Conservation (phyloP, 768 basidiomycete species). For the Hysterangium stoloniferum region DNA sequence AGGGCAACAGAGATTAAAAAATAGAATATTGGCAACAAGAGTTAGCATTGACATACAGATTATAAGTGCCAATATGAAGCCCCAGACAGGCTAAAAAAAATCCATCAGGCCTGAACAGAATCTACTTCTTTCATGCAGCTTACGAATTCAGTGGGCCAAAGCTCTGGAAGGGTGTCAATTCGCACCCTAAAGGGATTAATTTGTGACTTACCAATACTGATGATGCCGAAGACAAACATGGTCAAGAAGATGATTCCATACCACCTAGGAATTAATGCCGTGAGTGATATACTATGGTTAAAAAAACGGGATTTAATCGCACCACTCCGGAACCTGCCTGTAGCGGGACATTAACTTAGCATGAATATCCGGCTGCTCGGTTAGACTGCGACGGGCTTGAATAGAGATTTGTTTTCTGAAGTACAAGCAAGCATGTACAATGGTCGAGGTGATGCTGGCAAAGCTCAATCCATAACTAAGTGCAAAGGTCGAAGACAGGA, state of each 20-base stretch:
- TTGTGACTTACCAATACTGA: slow-evolving; percentile 45
- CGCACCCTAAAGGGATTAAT: no score
- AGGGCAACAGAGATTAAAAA: no score
- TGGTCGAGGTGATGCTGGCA: slow-evolving; percentile 61
- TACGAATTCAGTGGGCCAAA: slow-evolving; percentile 59
- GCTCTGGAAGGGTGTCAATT: slow-evolving; percentile 31
- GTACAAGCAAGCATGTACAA: slow-evolving; percentile 81
- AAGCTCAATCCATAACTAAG: slow-evolving; percentile 71
- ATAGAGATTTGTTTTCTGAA: slow-evolving; percentile 73
- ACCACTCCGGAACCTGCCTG: slow-evolving; percentile 56
- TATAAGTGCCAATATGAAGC: slow-evolving; percentile 44
- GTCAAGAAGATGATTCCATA: slow-evolving; percentile 45
- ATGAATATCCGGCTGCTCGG: slow-evolving; percentile 79
- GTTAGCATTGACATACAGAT: slow-evolving; percentile 29
- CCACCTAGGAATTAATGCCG: slow-evolving; percentile 68
- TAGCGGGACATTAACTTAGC: slow-evolving; percentile 76
- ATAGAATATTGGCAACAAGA: slow-evolving; percentile 11
- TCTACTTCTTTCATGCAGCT: no score
- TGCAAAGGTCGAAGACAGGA: slow-evolving; percentile 59
- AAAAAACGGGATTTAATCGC: slow-evolving; percentile 19
- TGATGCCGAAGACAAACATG: slow-evolving; percentile 50
- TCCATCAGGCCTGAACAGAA: slow-evolving; percentile 10
- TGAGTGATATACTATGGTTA: slow-evolving; percentile 9
- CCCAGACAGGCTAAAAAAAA: slow-evolving; percentile 58
- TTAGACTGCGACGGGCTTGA: slow-evolving; percentile 57